phyloP scores from a whole-genome alignment of 2,329 filamentous ascomycete genomes.

The Grosmannia huntii region DNA sequence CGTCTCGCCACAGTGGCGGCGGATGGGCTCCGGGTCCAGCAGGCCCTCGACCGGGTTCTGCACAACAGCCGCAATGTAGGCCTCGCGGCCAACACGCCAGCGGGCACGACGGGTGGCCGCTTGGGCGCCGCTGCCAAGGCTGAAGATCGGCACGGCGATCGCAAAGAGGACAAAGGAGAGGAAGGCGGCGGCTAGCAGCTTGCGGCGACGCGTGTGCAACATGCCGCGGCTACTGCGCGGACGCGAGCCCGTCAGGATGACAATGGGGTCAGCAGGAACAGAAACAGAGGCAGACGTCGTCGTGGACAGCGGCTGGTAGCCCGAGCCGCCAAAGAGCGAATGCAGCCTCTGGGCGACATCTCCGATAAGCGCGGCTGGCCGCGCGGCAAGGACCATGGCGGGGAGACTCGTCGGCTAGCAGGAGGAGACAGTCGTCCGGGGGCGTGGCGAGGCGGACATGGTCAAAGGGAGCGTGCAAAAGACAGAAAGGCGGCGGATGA shows the following conservation, averaged over 20 bases:
- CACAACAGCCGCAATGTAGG: slow-evolving; percentile 11
- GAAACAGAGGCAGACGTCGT: not conserved
- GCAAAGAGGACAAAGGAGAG: not conserved
- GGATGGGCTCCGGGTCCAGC: slow-evolving; percentile 10
- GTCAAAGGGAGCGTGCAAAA: not conserved
- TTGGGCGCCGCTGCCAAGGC: not conserved
- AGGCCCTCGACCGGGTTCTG: slow-evolving; percentile 12
- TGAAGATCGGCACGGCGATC: not conserved
- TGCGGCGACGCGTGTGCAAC: not conserved
- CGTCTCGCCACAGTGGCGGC: slow-evolving; percentile 16
- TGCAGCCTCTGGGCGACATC: not conserved
- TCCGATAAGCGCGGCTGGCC: not conserved
- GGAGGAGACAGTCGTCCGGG: not conserved
- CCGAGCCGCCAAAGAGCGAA: not conserved
- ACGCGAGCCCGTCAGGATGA: not conserved
- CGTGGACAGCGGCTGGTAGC: not conserved
- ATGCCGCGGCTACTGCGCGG: not conserved
- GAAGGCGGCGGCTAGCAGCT: not conserved
- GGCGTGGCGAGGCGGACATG: not conserved
- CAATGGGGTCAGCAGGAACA: not conserved
- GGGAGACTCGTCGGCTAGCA: not conserved
- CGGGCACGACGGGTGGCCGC: not conserved
- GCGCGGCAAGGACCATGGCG: not conserved
- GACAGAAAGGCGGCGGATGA: not conserved
- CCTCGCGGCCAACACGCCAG: slow-evolving; percentile 4